Conservation (phyloP, 1,284 basidiomycete genomes). For the Salmacisia buchloeana region DNA sequence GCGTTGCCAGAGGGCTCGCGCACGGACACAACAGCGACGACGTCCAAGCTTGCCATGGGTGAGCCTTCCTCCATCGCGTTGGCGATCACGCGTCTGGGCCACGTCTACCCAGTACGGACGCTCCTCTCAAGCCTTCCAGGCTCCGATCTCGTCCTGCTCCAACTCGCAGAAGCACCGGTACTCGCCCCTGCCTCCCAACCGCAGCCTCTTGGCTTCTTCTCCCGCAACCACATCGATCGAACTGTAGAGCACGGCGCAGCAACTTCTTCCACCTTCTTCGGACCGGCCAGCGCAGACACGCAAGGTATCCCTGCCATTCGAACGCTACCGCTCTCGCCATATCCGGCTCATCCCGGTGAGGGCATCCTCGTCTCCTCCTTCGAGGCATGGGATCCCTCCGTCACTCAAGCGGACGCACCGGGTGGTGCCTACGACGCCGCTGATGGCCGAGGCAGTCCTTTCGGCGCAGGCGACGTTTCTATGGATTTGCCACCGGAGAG, state of each 20-base stretch:
- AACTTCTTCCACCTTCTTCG: no score
- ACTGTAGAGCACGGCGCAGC: no score
- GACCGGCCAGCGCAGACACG: background rate
- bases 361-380: conserved; percentile 61
- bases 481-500: no score
- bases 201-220: background rate
- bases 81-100: conserved; percentile 44
- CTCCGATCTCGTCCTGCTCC: conserved; percentile 58
- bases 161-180: conserved; percentile 30
- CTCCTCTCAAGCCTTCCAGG: conserved; percentile 61
- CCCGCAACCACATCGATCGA: background rate
- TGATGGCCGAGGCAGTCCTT: background rate
- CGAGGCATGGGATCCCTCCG: conserved; percentile 48
- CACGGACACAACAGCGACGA: conserved; percentile 11
- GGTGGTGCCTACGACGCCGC: background rate
- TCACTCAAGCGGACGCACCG: background rate
- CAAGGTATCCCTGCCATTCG: conserved; percentile 37
- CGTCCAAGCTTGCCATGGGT: conserved; percentile 23
- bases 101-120: conserved; percentile 55
- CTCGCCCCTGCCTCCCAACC: conserved; percentile 53
- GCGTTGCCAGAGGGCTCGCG: conserved; percentile 14
- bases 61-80: conserved; percentile 46
- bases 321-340: conserved; percentile 64
- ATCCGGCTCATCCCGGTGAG: conserved; percentile 59
- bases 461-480: no score